Percentiles rank a stretch among this genome's conserved stretches.
Evolutionary conservation across 2,329 filamentous ascomycete genomes (phyloP).

Genomic region (Sporothrix dimorphospora): DNA sequence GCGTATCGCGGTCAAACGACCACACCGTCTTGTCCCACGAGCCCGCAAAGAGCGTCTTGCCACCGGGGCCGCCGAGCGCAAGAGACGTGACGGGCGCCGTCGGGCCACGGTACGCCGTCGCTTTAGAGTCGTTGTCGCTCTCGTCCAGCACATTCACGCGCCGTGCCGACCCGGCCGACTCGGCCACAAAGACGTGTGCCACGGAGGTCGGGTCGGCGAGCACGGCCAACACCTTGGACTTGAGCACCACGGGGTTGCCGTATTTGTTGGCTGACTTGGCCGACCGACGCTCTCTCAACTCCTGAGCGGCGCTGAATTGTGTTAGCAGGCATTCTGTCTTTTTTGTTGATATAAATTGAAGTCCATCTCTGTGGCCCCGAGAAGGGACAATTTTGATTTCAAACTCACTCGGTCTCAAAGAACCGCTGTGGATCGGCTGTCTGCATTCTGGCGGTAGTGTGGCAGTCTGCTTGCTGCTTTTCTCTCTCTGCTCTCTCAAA

Average conservation of each 20-base stretch:
- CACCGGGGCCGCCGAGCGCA: slow-evolving; percentile 62
- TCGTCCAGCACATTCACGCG: slow-evolving; percentile 72
- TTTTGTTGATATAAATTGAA: not conserved
- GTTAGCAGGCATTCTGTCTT: slow-evolving; percentile 30
- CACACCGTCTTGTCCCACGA: slow-evolving; percentile 95
- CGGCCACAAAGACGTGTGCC: slow-evolving; percentile 72
- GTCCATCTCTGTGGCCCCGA: not conserved
- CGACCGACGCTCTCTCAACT: slow-evolving; percentile 62
- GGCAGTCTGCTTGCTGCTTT: not conserved
- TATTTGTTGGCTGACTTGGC: slow-evolving; percentile 74
- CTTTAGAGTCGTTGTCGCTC: slow-evolving; percentile 47
- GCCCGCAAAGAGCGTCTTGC: slow-evolving; percentile 74
- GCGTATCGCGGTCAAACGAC: slow-evolving; percentile 73
- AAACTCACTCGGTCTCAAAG: slow-evolving; percentile 84
- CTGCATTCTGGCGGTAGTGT: slow-evolving; percentile 52
- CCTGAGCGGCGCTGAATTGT: slow-evolving; percentile 57
- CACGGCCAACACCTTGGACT: slow-evolving; percentile 83
- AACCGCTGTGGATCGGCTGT: slow-evolving; percentile 79
- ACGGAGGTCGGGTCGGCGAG: slow-evolving; percentile 66
- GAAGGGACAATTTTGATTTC: not conserved
- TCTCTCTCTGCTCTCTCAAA: not conserved
- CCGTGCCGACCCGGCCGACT: slow-evolving; percentile 81
- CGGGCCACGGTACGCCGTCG: slow-evolving; percentile 68
- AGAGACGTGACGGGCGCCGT: slow-evolving; percentile 79
- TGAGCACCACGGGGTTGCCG: slow-evolving; percentile 77